Evolutionary conservation across 352 stramenopile species (phyloP), one percentile per base, ranked within the genome.

Genomic region (Pythium monospermum): DNA sequence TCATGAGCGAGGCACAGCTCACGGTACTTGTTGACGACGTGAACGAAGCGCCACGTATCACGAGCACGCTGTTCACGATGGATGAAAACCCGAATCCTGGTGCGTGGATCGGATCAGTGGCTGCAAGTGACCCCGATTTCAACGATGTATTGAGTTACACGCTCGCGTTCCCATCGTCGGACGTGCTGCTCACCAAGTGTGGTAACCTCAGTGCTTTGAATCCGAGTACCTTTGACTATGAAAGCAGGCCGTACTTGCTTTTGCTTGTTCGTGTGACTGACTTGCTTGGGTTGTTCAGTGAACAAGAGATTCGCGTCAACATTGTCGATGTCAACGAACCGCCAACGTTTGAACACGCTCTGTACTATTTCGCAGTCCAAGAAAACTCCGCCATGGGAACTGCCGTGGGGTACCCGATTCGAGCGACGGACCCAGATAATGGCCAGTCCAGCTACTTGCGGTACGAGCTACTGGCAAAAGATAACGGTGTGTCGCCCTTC

Each of bases 251-350:
- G 16, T 60, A 61, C 19, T 11, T 86, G 10, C 54, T 51, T 1
- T 10, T 78, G 25, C 62, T 64, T 0, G 68, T 78, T 3, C 62
- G 69, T 0, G 65, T 49, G 18, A 69, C 53, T 18, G 74, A 85
- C 32, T 39, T 32, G 18, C 52, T 55, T 18, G 75, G 75, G 1
- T 37, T 83, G 0, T 71, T 54, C 18, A 40, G 45, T 30, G 69
- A 80, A 30, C 53, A 54, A 4, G 61, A 83, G 10, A 51, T 86
- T 21, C 64, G 64, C 3, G 64, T 86, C 36, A 59, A 50, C 13
- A 23, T 86, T 19, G 16, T 67, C 13, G 68, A 86, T 48, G 41
- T 82, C 12, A 86, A 86, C 30, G 75, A 86, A 50, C 31, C 75
- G 8, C 75, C 75, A 25, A 12, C 38, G 22, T 83, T 83, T 22